Evolutionary conservation across 2,329 filamentous ascomycete species (phyloP).

Genomic region (Hymenoscyphus fraxineus): DNA sequence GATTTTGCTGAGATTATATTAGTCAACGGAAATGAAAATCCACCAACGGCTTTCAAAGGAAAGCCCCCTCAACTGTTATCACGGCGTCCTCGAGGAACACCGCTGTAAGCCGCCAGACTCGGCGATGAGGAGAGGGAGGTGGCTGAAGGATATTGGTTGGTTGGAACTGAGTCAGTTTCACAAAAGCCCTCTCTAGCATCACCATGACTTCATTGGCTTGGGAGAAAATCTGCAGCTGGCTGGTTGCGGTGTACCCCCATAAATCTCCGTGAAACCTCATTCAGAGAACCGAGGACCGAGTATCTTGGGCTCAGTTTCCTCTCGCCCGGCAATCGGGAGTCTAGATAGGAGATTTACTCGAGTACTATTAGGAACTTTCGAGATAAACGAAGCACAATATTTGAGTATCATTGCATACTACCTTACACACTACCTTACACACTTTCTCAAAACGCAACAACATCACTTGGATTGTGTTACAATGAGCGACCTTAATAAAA

Average conservation of each 20-base stretch:
- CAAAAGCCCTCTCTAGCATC: not conserved
- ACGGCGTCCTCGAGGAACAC: not conserved
- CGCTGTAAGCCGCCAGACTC: not conserved
- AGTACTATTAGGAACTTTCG: not conserved
- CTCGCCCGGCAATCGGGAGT: not conserved
- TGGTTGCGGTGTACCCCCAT: not conserved
- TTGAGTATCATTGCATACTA: not conserved
- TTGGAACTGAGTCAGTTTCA: not conserved
- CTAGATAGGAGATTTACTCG: not conserved
- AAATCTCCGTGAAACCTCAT: not conserved
- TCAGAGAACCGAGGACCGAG: not conserved
- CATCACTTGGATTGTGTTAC: not conserved
- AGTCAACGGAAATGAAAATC: not conserved
- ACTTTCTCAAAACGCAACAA: not conserved
- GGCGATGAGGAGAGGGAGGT: not conserved
- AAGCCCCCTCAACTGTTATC: not conserved
- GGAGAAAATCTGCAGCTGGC: not conserved
- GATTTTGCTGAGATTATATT: not conserved
- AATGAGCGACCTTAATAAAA: slow-evolving; percentile 12
- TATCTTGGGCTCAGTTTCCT: not conserved
- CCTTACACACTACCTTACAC: not conserved
- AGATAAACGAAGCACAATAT: not conserved
- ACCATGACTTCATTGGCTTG: not conserved
- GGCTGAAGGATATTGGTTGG: not conserved
- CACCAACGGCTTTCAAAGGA: not conserved